phyloP scores from a whole-genome alignment of 495 filamentous ascomycete species.

The Penicillium robsamsonii region DNA sequence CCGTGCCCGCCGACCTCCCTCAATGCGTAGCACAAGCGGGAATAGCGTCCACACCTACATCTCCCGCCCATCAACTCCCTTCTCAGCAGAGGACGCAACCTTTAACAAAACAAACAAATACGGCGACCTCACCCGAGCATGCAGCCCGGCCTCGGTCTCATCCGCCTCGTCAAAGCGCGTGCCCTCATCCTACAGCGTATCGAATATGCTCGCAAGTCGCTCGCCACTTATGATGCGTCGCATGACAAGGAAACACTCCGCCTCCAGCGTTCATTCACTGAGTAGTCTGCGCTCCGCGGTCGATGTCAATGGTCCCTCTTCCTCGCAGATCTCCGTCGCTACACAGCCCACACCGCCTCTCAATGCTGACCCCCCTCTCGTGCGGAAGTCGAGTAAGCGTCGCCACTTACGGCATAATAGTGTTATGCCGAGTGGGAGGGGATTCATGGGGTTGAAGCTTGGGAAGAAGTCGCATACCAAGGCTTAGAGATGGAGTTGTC shows the following conservation, averaged over 20 bases:
- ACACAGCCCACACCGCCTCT: neutral
- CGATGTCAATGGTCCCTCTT: constrained; percentile 32
- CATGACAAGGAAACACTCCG: constrained; percentile 40
- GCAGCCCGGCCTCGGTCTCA: constrained; percentile 27
- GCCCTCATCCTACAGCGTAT: constrained; percentile 27
- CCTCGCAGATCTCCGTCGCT: constrained; percentile 8
- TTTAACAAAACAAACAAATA: constrained; percentile 22
- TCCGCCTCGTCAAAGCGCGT: constrained; percentile 25
- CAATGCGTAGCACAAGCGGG: constrained; percentile 33
- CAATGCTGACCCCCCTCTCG: constrained; percentile 8
- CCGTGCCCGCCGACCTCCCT: constrained; percentile 21
- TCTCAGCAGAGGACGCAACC: constrained; percentile 16
- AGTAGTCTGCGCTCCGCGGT: constrained; percentile 59
- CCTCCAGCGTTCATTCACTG: constrained; percentile 71
- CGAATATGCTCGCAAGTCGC: constrained; percentile 25
- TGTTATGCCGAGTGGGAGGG: constrained; percentile 22
- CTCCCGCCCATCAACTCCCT: constrained; percentile 20
- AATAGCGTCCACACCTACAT: constrained; percentile 27
- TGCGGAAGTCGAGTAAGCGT: constrained; percentile 23
- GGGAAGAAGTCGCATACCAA: constrained; percentile 30
- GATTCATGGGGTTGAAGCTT: constrained; percentile 41
- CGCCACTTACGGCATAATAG: constrained; percentile 25
- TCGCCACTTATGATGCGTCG: constrained; percentile 29
- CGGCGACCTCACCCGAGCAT: constrained; percentile 21
- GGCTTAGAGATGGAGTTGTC: constrained; percentile 18